Percentiles rank a stretch among this genome's conserved stretches.
Conservation (phyloP, 2,329 filamentous ascomycete species). For the Coniochaeta hoffmannii region DNA sequence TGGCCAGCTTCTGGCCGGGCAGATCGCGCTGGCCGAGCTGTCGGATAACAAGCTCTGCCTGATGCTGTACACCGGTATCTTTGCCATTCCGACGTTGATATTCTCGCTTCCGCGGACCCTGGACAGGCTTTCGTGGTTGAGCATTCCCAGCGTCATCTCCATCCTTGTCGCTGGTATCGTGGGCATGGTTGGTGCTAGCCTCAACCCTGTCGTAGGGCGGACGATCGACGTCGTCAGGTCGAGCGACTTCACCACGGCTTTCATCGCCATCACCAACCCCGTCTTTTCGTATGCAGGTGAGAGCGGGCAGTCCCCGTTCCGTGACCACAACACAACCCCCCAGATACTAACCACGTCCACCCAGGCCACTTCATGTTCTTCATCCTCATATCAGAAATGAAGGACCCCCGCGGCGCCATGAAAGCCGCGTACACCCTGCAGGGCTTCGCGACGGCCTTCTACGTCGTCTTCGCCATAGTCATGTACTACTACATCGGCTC, state of each 20-base stretch:
- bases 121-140: slow-evolving; percentile 39
- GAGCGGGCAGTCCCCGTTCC: background rate
- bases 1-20: slow-evolving; percentile 41
- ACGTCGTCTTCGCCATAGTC: slow-evolving; percentile 41
- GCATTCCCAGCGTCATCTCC: slow-evolving; percentile 33
- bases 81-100: slow-evolving; percentile 37
- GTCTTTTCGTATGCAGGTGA: slow-evolving; percentile 42
- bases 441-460: slow-evolving; percentile 39
- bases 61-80: slow-evolving; percentile 42
- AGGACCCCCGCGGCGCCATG: slow-evolving; percentile 40
- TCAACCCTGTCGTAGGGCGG: slow-evolving; percentile 27
- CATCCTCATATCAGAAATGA: slow-evolving; percentile 46
- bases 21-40: slow-evolving; percentile 38
- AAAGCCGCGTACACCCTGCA: slow-evolving; percentile 43
- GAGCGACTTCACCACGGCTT: slow-evolving; percentile 33
- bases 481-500: slow-evolving; percentile 42
- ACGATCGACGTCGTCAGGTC: slow-evolving; percentile 28
- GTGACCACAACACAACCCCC: background rate
- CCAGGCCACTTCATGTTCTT: slow-evolving; percentile 44
- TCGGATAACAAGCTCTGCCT: slow-evolving; percentile 39
- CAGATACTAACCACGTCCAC: background rate
- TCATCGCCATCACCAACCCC: slow-evolving; percentile 41
- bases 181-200: slow-evolving; percentile 40
- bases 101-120: slow-evolving; percentile 41
- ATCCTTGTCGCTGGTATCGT: slow-evolving; percentile 43